These are phyloP conservation scores for Fusarium sp. DNA, from an alignment of 2,329 filamentous ascomycete species.

Conservation along the genomic window DNA sequence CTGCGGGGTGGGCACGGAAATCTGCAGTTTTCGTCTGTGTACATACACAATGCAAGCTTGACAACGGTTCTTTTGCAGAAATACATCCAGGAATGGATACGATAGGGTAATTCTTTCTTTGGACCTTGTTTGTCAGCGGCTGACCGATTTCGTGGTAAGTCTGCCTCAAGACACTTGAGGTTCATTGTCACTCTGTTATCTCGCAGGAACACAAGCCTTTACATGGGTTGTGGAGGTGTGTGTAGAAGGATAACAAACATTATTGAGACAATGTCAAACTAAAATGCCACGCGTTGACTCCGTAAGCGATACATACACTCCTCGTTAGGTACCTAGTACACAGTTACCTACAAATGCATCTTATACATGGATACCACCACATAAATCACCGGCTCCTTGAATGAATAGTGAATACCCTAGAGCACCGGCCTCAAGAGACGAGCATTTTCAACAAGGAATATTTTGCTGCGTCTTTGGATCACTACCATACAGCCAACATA, in stretches of 20 bases:
- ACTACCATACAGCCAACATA: neutral
- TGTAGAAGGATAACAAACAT: neutral
- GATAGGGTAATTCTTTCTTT: slow-evolving; percentile 1
- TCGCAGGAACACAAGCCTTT: neutral
- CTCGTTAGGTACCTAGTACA: neutral
- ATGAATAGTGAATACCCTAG: neutral
- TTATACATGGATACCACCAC: neutral
- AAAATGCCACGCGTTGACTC: neutral
- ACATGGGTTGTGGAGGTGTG: neutral
- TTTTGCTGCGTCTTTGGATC: neutral
- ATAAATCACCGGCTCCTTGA: neutral
- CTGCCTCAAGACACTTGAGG: slow-evolving; percentile 2
- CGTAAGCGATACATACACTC: neutral
- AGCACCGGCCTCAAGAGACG: neutral
- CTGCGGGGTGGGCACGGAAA: slow-evolving; percentile 21
- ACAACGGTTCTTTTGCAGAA: slow-evolving; percentile 18
- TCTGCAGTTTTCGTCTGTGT: neutral
- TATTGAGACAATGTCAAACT: neutral
- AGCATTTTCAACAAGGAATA: neutral
- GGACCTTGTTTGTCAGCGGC: slow-evolving; percentile 26
- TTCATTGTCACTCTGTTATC: slow-evolving; percentile 5
- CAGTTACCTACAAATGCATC: neutral
- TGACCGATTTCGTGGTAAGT: neutral
- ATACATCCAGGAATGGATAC: slow-evolving; percentile 5
- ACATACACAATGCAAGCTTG: slow-evolving; percentile 5